Conservation (phyloP, 1,284 basidiomycete genomes). For the Leccinum fuscescens region DNA sequence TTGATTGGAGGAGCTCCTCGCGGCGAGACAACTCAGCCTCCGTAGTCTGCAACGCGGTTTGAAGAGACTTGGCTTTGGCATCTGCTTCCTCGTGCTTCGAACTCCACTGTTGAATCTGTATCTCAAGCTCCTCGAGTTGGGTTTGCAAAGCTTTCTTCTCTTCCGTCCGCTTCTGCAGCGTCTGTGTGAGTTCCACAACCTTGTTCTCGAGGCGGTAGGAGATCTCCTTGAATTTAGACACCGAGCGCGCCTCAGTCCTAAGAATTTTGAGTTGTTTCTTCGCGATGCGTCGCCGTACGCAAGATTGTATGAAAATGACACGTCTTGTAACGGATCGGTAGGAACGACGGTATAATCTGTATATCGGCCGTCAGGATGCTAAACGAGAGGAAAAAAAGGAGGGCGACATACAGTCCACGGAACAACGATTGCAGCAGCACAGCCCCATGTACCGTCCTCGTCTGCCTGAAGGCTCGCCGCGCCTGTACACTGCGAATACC, state of each 20-base stretch:
- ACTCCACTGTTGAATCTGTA: constrained; percentile 83
- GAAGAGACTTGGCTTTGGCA: constrained; percentile 69
- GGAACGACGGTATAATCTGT: constrained; percentile 65
- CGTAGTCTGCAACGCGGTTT: constrained; percentile 67
- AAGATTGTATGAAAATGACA: constrained; percentile 89
- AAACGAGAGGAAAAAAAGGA: constrained; percentile 24
- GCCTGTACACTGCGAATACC: constrained; percentile 82
- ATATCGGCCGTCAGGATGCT: constrained; percentile 9
- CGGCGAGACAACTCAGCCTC: constrained; percentile 76
- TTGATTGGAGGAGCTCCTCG: constrained; percentile 75
- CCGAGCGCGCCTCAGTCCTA: constrained; percentile 91
- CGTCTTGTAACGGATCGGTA: constrained; percentile 67
- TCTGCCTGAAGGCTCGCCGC: constrained; percentile 62
- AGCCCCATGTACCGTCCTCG: constrained; percentile 67
- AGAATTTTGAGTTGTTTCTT: constrained; percentile 83
- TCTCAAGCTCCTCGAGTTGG: constrained; percentile 78
- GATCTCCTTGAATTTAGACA: constrained; percentile 98
- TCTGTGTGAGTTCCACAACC: constrained; percentile 97
- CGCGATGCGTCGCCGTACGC: constrained; percentile 86
- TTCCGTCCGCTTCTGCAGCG: constrained; percentile 86
- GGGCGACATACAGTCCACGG: constrained; percentile 75
- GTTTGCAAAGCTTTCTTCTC: constrained; percentile 89
- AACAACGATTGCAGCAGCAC: constrained; percentile 81
- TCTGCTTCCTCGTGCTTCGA: constrained; percentile 91
- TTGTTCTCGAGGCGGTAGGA: constrained; percentile 99